phyloP scores from a whole-genome alignment of 768 basidiomycete genomes.

The Crepidotus variabilis region DNA sequence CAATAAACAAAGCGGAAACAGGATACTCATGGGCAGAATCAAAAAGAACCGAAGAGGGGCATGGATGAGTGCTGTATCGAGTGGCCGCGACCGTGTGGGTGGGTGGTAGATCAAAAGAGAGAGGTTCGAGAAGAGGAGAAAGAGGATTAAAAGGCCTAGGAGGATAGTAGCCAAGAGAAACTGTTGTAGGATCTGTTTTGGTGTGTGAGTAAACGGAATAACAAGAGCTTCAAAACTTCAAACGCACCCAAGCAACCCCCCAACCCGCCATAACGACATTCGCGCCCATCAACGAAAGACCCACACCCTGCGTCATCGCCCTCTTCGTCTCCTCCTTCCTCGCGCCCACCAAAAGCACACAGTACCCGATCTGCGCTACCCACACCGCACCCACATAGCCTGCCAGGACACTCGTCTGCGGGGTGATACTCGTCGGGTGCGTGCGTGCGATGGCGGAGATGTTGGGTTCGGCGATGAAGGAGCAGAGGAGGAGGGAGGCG shows the following conservation, averaged over 20 bases:
- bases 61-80: slow-evolving; percentile 84
- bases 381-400: slow-evolving; percentile 61
- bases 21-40: slow-evolving; percentile 46
- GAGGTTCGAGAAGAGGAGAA: slow-evolving; percentile 77
- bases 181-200: slow-evolving; percentile 59
- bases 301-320: slow-evolving; percentile 78
- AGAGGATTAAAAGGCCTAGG: slow-evolving; percentile 63
- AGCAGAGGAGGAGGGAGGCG: slow-evolving; percentile 65
- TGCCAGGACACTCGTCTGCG: slow-evolving; percentile 52
- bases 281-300: slow-evolving; percentile 66
- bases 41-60: slow-evolving; percentile 78
- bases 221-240: not conserved
- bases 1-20: slow-evolving; percentile 60
- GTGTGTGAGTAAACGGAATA: not conserved
- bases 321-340: slow-evolving; percentile 73
- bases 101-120: slow-evolving; percentile 72
- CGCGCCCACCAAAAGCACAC: slow-evolving; percentile 68
- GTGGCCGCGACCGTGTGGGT: slow-evolving; percentile 47
- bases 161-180: slow-evolving; percentile 77
- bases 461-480: slow-evolving; percentile 61
- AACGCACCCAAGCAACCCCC: slow-evolving; percentile 70
- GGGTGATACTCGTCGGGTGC: slow-evolving; percentile 71
- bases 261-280: slow-evolving; percentile 81
- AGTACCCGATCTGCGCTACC: slow-evolving; percentile 76
- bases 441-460: slow-evolving; percentile 47